These are phyloP conservation scores for Pyrus hybrid DNA, from an alignment of 331 rosid species.

Conservation along the genomic window DNA sequence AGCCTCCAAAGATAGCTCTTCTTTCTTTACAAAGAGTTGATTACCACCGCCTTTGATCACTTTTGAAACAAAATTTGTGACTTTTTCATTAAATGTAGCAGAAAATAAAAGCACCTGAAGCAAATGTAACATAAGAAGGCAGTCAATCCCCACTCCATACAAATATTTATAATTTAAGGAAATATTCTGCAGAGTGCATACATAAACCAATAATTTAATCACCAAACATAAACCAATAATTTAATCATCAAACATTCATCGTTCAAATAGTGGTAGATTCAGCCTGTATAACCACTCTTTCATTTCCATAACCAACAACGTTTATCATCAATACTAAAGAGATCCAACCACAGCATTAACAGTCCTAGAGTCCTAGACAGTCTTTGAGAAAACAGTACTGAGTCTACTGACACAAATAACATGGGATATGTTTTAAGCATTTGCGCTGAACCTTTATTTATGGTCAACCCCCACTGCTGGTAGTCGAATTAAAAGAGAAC, in stretches of 20 bases:
- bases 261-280: neutral
- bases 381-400: neutral
- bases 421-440: neutral
- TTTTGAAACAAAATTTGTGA: constrained; percentile 60
- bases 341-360: neutral
- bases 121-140: neutral
- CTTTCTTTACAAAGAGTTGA: constrained; percentile 81
- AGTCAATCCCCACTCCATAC: neutral
- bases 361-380: neutral
- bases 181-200: neutral
- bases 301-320: neutral
- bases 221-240: neutral
- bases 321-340: neutral
- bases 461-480: neutral
- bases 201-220: neutral
- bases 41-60: constrained; percentile 50
- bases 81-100: constrained; percentile 77
- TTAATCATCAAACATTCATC: neutral
- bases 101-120: constrained; percentile 84
- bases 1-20: constrained; percentile 69
- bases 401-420: neutral
- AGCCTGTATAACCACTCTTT: neutral
- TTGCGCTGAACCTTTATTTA: neutral
- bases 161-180: neutral
- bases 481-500: neutral